Base-by-base conservation (phyloP, 176 grass and related monocot genomes). In the Carex kokanica region DNA sequence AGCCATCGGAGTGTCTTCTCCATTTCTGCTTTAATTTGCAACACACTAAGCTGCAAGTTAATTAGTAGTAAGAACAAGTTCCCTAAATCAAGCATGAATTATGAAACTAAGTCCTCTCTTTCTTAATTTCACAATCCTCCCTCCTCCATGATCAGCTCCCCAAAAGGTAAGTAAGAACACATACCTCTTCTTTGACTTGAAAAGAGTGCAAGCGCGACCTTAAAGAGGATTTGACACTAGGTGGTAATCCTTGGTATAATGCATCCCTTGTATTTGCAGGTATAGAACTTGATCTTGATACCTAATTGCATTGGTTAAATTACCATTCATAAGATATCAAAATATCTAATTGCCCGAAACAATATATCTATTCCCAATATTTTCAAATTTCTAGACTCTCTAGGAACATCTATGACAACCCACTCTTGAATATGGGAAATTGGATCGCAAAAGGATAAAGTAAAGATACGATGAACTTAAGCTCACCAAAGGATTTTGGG, bases 21-120 rank as follows among this genome's bases (percentile, higher is more conserved):
- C 89, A 99, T 99, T 88, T 99, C 96, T 60, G 87, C 88, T 93
- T 95, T 99, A 75, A 95, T 95, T 89, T 91, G 91, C 72, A 83
- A 66, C 80, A 80, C 75, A 70, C 80, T 86, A 87, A 95, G 83
- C 96, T 99, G 93, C 88, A 93, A 87, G 88, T 80, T 84, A 88
- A 51, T 54, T 53, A 78, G 18, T 38, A 51, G 57, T 65, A 23
- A 6, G 29, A 86, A 58, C 16, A 52, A 74, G 43, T 47, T 77
- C 36, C 17, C 40, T 71, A 3, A 71, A 15, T 75, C 15, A 53
- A 75, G 45, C 72, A 27, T 75, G 13, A 51, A 27, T 27, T 75
- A 75, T 54, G 21, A 23, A 75, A 53, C 16, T 43, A 17, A 4
- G 67, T 10, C 36, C 36, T 8, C n/a, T 71, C 1, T 43, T 70